Conservation (phyloP, 2,329 filamentous ascomycete species). For the Anisogramma anomala region DNA sequence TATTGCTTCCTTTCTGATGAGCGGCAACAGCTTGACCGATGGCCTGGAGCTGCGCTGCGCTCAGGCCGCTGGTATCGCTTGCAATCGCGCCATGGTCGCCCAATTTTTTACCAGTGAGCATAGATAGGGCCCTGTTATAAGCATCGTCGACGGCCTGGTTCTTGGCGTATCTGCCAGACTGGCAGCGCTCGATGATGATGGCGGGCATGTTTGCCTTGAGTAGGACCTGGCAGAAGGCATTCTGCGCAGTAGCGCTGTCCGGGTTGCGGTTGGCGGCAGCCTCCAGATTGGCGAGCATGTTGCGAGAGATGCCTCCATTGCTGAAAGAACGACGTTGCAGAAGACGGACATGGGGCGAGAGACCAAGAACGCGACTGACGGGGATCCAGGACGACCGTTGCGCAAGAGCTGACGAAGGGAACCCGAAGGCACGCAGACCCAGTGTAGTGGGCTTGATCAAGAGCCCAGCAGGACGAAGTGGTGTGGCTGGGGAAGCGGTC, state of each 20-base stretch:
- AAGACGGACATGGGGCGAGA: constrained; percentile 8
- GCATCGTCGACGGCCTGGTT: constrained; percentile 67
- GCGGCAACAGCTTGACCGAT: constrained; percentile 74
- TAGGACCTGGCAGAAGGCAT: constrained; percentile 85
- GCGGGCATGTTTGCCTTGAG: constrained; percentile 87
- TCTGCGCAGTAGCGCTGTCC: constrained; percentile 74
- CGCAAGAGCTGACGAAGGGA: background rate
- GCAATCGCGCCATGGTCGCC: constrained; percentile 18
- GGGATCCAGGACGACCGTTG: background rate
- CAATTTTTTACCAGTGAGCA: constrained; percentile 20
- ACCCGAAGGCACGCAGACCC: background rate
- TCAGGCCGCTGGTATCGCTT: constrained; percentile 32
- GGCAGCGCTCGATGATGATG: constrained; percentile 82
- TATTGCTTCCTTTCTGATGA: constrained; percentile 53
- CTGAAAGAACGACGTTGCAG: constrained; percentile 29
- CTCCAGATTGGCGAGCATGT: constrained; percentile 72
- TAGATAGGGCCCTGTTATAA: constrained; percentile 61
- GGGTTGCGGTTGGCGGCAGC: constrained; percentile 90
- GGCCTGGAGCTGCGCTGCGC: constrained; percentile 57
- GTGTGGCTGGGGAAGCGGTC: background rate
- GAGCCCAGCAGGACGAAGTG: background rate
- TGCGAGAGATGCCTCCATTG: constrained; percentile 40
- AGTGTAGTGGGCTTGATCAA: background rate
- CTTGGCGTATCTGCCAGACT: constrained; percentile 72
- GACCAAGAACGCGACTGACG: constrained; percentile 3